Conservation (phyloP, 148 eudicot genomes). For the Polygonum aviculare region DNA sequence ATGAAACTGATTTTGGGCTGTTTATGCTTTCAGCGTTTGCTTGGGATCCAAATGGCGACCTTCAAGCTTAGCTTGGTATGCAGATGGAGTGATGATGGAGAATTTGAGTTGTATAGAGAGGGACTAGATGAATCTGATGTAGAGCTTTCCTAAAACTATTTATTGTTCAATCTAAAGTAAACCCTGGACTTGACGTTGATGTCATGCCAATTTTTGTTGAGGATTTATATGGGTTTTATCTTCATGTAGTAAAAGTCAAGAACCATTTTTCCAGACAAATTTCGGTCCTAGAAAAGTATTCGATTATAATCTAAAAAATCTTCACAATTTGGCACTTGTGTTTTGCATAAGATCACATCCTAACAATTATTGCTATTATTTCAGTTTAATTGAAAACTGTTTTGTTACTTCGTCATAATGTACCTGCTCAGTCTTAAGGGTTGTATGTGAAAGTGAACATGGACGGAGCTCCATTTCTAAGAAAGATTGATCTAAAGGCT, state of each 20-base stretch:
- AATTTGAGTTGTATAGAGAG: constrained; percentile 66
- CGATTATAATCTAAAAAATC: background rate
- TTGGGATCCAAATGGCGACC: constrained; percentile 66
- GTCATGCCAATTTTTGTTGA: background rate
- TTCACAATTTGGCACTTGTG: background rate
- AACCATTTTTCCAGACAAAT: background rate
- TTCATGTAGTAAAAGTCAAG: background rate
- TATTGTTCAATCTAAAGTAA: background rate
- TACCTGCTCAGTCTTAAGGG: constrained; percentile 7
- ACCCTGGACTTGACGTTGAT: background rate
- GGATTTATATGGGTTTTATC: background rate
- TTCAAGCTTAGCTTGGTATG: constrained; percentile 68
- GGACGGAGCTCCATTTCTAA: constrained; percentile 75
- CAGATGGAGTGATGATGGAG: constrained; percentile 57
- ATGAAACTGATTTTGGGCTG: background rate
- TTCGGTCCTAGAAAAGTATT: background rate
- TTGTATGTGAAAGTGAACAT: constrained; percentile 62
- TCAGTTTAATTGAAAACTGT: too few species aligned
- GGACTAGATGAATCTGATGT: constrained; percentile 66
- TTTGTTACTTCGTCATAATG: too few species aligned
- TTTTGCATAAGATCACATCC: background rate
- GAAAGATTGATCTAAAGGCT: constrained; percentile 54
- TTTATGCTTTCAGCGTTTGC: constrained; percentile 51
- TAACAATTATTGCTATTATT: background rate
- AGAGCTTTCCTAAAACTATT: constrained; percentile 19